Evolutionary conservation across 371 early-diverging fungal genomes (phyloP).

Genomic region (Conidiobolus incongruus): DNA sequence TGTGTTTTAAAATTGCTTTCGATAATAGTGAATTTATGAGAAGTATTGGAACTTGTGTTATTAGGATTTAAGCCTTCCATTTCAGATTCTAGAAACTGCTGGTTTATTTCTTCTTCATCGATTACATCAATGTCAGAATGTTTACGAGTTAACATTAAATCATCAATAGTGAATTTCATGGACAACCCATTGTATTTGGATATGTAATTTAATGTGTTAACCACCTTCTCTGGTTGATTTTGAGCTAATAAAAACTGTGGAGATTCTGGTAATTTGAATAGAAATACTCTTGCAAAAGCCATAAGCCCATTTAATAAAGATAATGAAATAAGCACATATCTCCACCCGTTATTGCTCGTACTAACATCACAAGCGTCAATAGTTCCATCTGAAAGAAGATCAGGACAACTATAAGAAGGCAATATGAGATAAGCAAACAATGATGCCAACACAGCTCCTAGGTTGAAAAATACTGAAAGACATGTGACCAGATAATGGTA

Average conservation of each 20-base stretch:
- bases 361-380: constrained; percentile 18
- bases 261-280: constrained; percentile 46
- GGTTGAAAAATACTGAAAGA: constrained; percentile 63
- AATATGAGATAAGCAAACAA: constrained; percentile 17
- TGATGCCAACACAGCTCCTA: constrained; percentile 57
- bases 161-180: too few species aligned
- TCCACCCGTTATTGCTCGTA: constrained; percentile 48
- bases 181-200: too few species aligned
- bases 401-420: constrained; percentile 25
- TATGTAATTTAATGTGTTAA: constrained; percentile 15
- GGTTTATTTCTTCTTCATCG: too few species aligned
- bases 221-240: constrained; percentile 37
- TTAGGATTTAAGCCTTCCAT: too few species aligned
- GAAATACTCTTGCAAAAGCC: constrained; percentile 37
- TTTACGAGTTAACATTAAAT: too few species aligned
- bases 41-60: too few species aligned
- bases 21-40: too few species aligned
- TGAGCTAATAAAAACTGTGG: constrained; percentile 55
- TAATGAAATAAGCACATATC: constrained; percentile 31
- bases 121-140: too few species aligned
- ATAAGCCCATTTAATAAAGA: constrained; percentile 37
- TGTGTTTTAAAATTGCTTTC: too few species aligned
- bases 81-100: too few species aligned
- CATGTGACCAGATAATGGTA: constrained; percentile 59
- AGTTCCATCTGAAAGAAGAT: constrained; percentile 10